Conservation (phyloP, 495 filamentous ascomycete genomes). For the Xylaria scruposa region DNA sequence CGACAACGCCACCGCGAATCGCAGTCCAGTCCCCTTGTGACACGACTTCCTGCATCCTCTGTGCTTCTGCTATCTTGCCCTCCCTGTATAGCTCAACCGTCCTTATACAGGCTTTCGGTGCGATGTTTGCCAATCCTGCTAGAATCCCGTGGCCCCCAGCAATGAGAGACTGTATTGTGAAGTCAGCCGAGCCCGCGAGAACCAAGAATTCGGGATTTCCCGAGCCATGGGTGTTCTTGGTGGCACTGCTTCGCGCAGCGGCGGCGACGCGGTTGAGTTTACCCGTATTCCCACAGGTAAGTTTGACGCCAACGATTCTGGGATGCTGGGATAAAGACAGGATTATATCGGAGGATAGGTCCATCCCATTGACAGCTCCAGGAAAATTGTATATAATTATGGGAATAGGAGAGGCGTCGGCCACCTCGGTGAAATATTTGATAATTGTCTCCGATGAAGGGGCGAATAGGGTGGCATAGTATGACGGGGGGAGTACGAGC, state of each 20-base stretch:
- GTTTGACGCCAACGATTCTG: constrained; percentile 82
- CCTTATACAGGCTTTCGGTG: constrained; percentile 74
- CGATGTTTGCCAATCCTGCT: constrained; percentile 79
- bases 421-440: constrained; percentile 75
- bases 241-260: neutral
- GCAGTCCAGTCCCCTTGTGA: constrained; percentile 81
- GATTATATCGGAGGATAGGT: constrained; percentile 82
- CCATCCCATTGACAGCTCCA: constrained; percentile 79
- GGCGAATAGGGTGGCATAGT: constrained; percentile 77
- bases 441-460: constrained; percentile 65
- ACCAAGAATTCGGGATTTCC: constrained; percentile 70
- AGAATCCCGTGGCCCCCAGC: constrained; percentile 81
- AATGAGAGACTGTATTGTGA: constrained; percentile 77
- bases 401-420: constrained; percentile 70
- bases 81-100: constrained; percentile 74
- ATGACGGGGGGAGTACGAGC: constrained; percentile 83
- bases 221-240: constrained; percentile 45
- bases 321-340: constrained; percentile 75
- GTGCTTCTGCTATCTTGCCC: constrained; percentile 72
- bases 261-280: constrained; percentile 78
- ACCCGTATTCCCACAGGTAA: constrained; percentile 87
- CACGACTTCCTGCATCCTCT: constrained; percentile 71
- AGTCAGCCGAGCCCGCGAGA: constrained; percentile 83
- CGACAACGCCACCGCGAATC: constrained; percentile 79
- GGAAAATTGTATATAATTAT: constrained; percentile 88